Percentiles rank a stretch among this genome's conserved stretches.
Conservation (phyloP, 179 eudicot genomes). For the Silene coronaria region DNA sequence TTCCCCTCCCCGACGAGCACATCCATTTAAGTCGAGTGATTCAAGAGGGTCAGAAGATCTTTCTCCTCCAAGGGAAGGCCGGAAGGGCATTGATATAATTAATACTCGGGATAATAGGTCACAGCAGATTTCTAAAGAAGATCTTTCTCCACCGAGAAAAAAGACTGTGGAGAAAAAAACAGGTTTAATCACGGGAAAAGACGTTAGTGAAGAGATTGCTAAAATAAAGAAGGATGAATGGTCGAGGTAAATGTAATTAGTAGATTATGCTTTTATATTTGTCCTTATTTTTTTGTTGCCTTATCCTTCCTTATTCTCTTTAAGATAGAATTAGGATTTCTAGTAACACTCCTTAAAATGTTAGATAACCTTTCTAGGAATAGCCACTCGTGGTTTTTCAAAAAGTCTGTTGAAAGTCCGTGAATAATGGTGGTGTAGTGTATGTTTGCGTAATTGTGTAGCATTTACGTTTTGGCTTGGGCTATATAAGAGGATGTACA, state of each 20-base stretch:
- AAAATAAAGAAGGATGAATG: conserved; percentile 50
- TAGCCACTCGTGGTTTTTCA: neutral
- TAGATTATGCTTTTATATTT: neutral
- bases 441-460: conserved; percentile 6
- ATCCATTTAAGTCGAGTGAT: conserved; percentile 17
- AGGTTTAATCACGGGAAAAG: conserved; percentile 65
- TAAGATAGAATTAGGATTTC: neutral
- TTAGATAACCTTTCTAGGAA: neutral
- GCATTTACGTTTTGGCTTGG: neutral
- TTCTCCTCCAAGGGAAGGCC: conserved; percentile 52
- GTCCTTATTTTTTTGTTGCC: neutral
- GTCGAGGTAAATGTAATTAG: conserved; percentile 44
- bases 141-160: conserved; percentile 69
- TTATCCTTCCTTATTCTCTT: neutral
- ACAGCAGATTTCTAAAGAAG: conserved; percentile 21
- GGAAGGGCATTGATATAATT: conserved; percentile 19
- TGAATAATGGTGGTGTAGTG: neutral
- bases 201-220: conserved; percentile 59
- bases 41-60: conserved; percentile 36
- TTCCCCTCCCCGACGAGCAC: conserved; percentile 47
- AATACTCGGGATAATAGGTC: conserved; percentile 19
- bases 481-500: neutral
- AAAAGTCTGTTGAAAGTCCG: neutral
- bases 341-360: neutral
- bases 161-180: conserved; percentile 38